A percentile compares a stretch with the other conserved stretches of the same genome.
Evolutionary conservation across 768 basidiomycete genomes (phyloP).

Genomic region (Lentinula edodes): DNA sequence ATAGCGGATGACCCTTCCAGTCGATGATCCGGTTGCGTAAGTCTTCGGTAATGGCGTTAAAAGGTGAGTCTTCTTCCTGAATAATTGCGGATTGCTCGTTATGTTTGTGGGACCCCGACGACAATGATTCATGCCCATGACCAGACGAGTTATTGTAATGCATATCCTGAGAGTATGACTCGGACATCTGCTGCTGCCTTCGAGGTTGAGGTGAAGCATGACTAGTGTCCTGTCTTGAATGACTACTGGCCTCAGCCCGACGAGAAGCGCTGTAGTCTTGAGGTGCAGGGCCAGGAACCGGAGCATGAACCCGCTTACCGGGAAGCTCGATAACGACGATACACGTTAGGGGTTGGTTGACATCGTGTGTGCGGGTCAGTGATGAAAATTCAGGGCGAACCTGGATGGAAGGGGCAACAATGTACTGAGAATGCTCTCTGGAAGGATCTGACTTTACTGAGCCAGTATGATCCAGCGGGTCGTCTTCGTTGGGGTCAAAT

Average conservation of each 20-base stretch:
- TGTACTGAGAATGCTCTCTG: constrained; percentile 52
- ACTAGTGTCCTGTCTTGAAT: constrained; percentile 10
- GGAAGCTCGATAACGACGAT: constrained; percentile 93
- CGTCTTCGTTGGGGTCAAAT: constrained; percentile 78
- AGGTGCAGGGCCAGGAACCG: constrained; percentile 50
- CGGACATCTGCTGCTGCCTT: constrained; percentile 23
- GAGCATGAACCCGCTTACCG: constrained; percentile 51
- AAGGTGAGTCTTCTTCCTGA: constrained; percentile 68
- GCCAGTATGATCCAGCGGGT: constrained; percentile 61
- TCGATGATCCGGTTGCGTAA: constrained; percentile 87
- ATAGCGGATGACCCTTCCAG: constrained; percentile 93
- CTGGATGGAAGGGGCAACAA: constrained; percentile 90
- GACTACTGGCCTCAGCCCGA: constrained; percentile 19
- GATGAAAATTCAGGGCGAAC: constrained; percentile 90
- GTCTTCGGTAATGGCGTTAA: constrained; percentile 82
- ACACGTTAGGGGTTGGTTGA: constrained; percentile 86
- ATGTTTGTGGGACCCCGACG: constrained; percentile 14
- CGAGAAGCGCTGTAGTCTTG: constrained; percentile 37
- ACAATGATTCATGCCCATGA: constrained; percentile 19
- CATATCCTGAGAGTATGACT: constrained; percentile 9
- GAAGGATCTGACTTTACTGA: constrained; percentile 42
- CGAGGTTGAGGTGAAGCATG: constrained; percentile 17
- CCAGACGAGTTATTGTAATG: constrained; percentile 14
- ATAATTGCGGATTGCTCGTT: constrained; percentile 25
- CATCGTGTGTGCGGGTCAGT: constrained; percentile 61